These are phyloP conservation scores for Collybia nuda DNA, from an alignment of 768 basidiomycete species.

Conservation along the genomic window DNA sequence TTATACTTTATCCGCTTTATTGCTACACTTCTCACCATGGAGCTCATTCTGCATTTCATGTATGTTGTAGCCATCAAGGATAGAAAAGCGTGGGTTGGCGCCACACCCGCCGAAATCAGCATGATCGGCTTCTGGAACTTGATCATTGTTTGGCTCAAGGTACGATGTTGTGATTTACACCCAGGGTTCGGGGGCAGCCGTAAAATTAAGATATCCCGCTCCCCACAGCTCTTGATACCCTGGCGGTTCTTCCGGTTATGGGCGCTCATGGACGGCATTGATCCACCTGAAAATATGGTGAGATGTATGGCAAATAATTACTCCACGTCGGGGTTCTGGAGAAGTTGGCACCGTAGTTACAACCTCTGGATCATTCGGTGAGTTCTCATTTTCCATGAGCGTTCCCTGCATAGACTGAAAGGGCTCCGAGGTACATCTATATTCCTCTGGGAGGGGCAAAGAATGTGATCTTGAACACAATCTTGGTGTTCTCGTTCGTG, in stretches of 20 bases:
- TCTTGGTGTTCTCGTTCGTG: slow-evolving; percentile 92
- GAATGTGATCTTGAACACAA: slow-evolving; percentile 55
- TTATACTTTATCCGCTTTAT: slow-evolving; percentile 74
- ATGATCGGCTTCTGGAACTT: slow-evolving; percentile 99
- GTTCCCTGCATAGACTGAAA: background rate
- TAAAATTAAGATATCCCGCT: background rate
- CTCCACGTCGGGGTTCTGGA: slow-evolving; percentile 90
- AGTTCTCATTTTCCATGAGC: slow-evolving; percentile 4
- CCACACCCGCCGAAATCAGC: slow-evolving; percentile 75
- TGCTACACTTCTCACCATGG: slow-evolving; percentile 78
- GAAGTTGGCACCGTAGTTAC: slow-evolving; percentile 95
- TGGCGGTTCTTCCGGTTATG: slow-evolving; percentile 98
- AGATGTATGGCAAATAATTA: slow-evolving; percentile 99
- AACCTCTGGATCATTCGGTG: slow-evolving; percentile 94
- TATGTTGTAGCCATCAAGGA: slow-evolving; percentile 98
- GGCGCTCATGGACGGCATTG: slow-evolving; percentile 85
- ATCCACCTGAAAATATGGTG: slow-evolving; percentile 98
- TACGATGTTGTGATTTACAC: slow-evolving; percentile 27
- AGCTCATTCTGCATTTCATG: slow-evolving; percentile 90
- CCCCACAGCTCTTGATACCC: slow-evolving; percentile 78
- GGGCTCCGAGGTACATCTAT: slow-evolving; percentile 78
- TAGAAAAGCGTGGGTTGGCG: slow-evolving; percentile 74
- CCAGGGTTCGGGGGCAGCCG: background rate
- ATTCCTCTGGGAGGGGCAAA: slow-evolving; percentile 82
- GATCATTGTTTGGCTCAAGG: slow-evolving; percentile 96